Evolutionary conservation across 306 rosid species (phyloP), one percentile per base, ranked within the genome.

Genomic region (Malus fusca): DNA sequence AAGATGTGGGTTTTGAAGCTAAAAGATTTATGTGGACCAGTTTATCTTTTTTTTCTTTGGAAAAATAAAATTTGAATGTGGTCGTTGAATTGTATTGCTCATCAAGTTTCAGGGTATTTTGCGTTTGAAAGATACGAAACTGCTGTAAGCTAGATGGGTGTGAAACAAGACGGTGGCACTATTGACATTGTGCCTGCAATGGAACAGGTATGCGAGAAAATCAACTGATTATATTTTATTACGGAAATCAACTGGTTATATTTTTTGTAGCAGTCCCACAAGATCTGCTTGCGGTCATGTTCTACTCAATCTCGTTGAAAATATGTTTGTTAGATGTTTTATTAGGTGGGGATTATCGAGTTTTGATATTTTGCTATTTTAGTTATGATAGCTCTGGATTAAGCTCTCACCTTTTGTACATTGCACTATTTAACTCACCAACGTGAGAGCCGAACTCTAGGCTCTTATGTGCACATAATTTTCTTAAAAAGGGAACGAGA

Each of bases 131-230:
- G 8, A 59, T 43, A 59, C 21, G 5, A 15, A 55, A 5, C 26
- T 72, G 64, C 53, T 15, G 48, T 21, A 48, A 69, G 61, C 66
- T 19, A 80, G 68, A 80, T 80, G 84, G 73, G 60, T 53, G 84
- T 31, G 26, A 40, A 62, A 52, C 72, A 25, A 60, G 84, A 58
- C 43, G 42, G 28, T 68, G 83, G 65, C 44, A 14, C 59, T n/a
- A 6, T 35, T 35, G 40, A 35, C 40, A 40, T 51, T 33, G 46
- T 40, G 76, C 73, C 72, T 63, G 53, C 62, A 0, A 55, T 8
- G 8, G 79, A 81, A 15, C 69, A 76, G 81, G 84, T 81, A 23
- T 0, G 44, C 4, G 4, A 51, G 17, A 35, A 11, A 40, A 13
- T 46, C 15, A 35, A 30, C 0, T 0, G 6, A 21, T 46, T 11